Evolutionary conservation across 352 stramenopile genomes (phyloP), one percentile per base, ranked within the genome.

Genomic region (Phytophthora lateralis): DNA sequence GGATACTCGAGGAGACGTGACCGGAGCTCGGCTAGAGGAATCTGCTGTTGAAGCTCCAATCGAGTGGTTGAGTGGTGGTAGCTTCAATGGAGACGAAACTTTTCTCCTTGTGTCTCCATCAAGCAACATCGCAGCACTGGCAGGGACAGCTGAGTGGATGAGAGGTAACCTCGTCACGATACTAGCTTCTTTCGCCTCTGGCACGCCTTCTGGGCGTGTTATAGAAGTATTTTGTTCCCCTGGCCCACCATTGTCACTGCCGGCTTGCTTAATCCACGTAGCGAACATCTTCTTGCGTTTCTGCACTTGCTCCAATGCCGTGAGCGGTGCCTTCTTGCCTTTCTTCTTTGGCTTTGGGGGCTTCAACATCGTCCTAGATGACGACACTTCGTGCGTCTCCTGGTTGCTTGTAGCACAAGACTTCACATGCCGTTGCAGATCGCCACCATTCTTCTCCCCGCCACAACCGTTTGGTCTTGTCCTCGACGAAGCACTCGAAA

Each of bases 221-320:
- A 18, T n/a, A 15, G 35, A 53, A 6, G 43, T 6, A 56, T 61
- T 37, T 60, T 59, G 48, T 34, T 46, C 42, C 42, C 24, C 34
- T 49, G 5, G 37, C 20, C 63, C 56, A 34, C 43, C 27, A 4
- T 18, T 47, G 9, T 34, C 37, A 55, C 44, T 65, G 15, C 37
- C 54, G 38, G 60, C 63, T 60, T 66, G 54, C 53, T 89, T 86
- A 26, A 90, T 79, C 82, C 84, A 93, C 50, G 70, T 91, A 2
- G 82, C 73, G 56, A 91, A 91, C 73, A 91, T 82, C 27, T 80
- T 73, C 53, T 88, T 88, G 18, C 80, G 82, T 24, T 82, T 84
- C 49, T 90, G 71, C 3, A 89, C 78, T 18, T 88, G 73, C 41
- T 88, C 76, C 9, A 89, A 58, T 11, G 80, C 75, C 2, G 68